Evolutionary conservation across 805 yeast genomes (phyloP).

Genomic region (Monosporozyma siamensis): DNA sequence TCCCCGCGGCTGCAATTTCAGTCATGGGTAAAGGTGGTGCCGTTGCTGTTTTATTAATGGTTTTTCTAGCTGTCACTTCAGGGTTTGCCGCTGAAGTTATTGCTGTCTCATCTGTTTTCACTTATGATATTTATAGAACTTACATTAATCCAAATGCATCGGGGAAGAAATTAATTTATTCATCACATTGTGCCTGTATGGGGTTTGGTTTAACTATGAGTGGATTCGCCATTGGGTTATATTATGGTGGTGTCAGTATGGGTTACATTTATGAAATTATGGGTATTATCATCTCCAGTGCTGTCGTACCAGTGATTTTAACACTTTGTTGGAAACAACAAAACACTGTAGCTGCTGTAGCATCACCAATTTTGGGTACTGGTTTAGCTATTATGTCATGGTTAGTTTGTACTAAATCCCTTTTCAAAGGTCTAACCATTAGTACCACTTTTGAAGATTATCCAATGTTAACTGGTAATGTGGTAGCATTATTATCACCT

Average conservation of each 20-base stretch:
- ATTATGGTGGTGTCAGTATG: slow-evolving; percentile 75
- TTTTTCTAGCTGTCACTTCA: slow-evolving; percentile 88
- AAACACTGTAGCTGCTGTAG: slow-evolving; percentile 58
- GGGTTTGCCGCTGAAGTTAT: slow-evolving; percentile 89
- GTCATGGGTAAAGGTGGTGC: slow-evolving; percentile 85
- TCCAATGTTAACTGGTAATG: slow-evolving; percentile 85
- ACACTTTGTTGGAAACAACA: slow-evolving; percentile 57
- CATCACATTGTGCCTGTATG: slow-evolving; percentile 61
- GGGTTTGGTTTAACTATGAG: slow-evolving; percentile 58
- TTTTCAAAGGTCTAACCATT: slow-evolving; percentile 37
- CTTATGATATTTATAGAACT: slow-evolving; percentile 77
- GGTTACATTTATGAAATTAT: slow-evolving; percentile 80
- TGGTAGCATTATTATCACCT: slow-evolving; percentile 73
- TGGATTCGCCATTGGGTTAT: slow-evolving; percentile 72
- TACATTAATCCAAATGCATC: slow-evolving; percentile 72
- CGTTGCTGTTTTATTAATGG: slow-evolving; percentile 64
- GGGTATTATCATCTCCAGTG: slow-evolving; percentile 85
- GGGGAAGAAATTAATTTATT: slow-evolving; percentile 60
- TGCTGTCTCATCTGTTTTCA: slow-evolving; percentile 75
- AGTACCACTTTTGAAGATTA: slow-evolving; percentile 67
- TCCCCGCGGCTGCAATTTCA: slow-evolving; percentile 64
- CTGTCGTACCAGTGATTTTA: slow-evolving; percentile 68
- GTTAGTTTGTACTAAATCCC: slow-evolving; percentile 42
- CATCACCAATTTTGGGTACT: slow-evolving; percentile 74
- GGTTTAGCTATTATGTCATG: slow-evolving; percentile 63